A percentile compares a stretch with the other conserved stretches of the same genome.
Evolutionary conservation across 2,329 filamentous ascomycete species (phyloP).

Genomic region (Ophiostoma fasciatum): DNA sequence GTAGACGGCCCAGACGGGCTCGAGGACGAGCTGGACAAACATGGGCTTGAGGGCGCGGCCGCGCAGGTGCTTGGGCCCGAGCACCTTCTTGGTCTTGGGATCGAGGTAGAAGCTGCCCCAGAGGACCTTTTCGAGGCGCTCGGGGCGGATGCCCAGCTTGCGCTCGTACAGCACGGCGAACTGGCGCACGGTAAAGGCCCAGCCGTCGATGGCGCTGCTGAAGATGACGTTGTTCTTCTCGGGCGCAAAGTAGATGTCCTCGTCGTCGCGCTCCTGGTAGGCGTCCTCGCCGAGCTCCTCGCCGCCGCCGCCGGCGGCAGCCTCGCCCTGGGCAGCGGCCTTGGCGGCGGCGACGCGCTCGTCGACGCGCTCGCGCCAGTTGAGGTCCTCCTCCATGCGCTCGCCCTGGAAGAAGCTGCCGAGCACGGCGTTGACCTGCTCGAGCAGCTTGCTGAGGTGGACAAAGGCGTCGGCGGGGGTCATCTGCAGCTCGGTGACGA

Average conservation of each 20-base stretch:
- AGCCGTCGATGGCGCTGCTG: constrained; percentile 94
- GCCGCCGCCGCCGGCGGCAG: constrained; percentile 29
- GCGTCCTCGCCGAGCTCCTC: constrained; percentile 30
- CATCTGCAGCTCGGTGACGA: constrained; percentile 91
- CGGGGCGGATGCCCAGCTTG: constrained; percentile 88
- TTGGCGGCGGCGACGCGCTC: constrained; percentile 57
- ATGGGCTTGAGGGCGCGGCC: constrained; percentile 85
- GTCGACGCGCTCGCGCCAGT: constrained; percentile 89
- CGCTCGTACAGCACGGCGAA: constrained; percentile 91
- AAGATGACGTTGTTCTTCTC: constrained; percentile 99
- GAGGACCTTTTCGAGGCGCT: constrained; percentile 76
- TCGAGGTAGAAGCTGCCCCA: constrained; percentile 97
- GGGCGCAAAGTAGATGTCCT: constrained; percentile 94
- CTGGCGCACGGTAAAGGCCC: constrained; percentile 93
- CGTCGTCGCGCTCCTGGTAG: constrained; percentile 86
- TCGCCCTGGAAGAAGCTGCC: constrained; percentile 97
- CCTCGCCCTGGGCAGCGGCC: constrained; percentile 25
- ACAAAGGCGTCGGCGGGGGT: constrained; percentile 77
- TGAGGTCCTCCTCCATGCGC: constrained; percentile 93
- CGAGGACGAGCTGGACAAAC: constrained; percentile 92
- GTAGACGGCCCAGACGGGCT: constrained; percentile 93
- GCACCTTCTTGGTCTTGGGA: constrained; percentile 87
- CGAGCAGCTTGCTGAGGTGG: constrained; percentile 76
- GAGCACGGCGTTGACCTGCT: constrained; percentile 94
- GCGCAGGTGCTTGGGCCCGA: constrained; percentile 84